These are phyloP conservation scores for Dactylis glomerata DNA, from an alignment of 176 grass and related monocot species.

Conservation along the genomic window DNA sequence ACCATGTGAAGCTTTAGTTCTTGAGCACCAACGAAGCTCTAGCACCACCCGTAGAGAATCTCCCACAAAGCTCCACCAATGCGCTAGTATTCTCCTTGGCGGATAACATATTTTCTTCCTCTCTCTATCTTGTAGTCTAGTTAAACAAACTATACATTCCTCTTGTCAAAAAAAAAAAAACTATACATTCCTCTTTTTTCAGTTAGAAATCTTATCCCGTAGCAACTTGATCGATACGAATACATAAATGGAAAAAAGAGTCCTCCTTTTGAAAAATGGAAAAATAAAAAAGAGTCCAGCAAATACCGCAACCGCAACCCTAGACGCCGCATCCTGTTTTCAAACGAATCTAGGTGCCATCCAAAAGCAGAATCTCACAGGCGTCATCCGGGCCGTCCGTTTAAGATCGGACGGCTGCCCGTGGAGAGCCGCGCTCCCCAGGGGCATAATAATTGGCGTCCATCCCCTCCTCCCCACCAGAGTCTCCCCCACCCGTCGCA, in stretches of 20 bases:
- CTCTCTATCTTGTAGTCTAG: too few relatives aligned
- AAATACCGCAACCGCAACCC: neutral
- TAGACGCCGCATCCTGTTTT: neutral
- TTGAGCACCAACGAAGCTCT: neutral
- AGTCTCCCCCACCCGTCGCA: neutral
- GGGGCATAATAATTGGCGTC: conserved; percentile 43
- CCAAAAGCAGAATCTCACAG: neutral
- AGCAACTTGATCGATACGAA: neutral
- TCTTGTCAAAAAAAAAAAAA: too few relatives aligned
- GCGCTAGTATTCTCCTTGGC: too few relatives aligned
- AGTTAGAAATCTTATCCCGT: neutral
- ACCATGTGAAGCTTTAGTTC: too few relatives aligned
- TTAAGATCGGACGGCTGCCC: conserved; percentile 12
- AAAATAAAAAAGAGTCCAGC: neutral
- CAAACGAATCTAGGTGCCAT: neutral
- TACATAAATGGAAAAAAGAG: neutral
- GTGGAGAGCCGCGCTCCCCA: neutral
- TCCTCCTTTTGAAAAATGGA: neutral
- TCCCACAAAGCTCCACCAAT: neutral
- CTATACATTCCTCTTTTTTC: neutral
- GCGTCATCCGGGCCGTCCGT: neutral
- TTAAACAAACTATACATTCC: too few relatives aligned
- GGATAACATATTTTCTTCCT: too few relatives aligned
- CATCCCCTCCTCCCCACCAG: neutral
- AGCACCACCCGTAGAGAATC: neutral